Conservation (phyloP, 257 asterid genomes). For the Gentiana straminea region DNA sequence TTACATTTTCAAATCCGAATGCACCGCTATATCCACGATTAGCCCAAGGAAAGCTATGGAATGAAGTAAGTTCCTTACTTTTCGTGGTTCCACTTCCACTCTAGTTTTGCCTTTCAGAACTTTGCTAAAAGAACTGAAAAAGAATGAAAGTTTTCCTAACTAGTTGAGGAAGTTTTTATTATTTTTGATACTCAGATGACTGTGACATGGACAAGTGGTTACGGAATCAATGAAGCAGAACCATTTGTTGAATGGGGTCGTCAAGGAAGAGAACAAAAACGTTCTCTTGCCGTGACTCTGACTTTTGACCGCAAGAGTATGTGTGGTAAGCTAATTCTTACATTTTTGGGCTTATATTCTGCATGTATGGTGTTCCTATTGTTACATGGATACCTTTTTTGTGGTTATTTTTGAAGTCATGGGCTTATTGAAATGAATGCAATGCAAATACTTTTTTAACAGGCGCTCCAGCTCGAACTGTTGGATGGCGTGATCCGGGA, state of each 20-base stretch:
- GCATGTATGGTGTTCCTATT: too few relatives aligned
- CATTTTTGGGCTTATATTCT: too few relatives aligned
- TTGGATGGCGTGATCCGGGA: constrained; percentile 59
- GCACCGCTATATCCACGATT: constrained; percentile 84
- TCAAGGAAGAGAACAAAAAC: constrained; percentile 37
- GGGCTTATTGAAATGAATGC: too few relatives aligned
- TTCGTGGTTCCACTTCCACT: too few relatives aligned
- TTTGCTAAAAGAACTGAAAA: too few relatives aligned
- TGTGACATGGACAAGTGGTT: constrained; percentile 90
- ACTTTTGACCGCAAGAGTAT: constrained; percentile 65
- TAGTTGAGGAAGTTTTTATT: constrained; percentile 3
- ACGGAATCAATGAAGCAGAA: constrained; percentile 37
- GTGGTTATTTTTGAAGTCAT: too few relatives aligned
- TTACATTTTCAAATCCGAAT: constrained; percentile 63
- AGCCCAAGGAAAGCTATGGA: constrained; percentile 78
- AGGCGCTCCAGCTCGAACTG: constrained; percentile 67
- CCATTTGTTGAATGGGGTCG: constrained; percentile 81
- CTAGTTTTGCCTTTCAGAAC: too few relatives aligned
- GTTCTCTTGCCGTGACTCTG: constrained; percentile 64
- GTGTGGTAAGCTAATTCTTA: constrained; percentile 47
- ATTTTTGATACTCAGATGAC: constrained; percentile 58
- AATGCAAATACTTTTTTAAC: constrained; percentile 5
- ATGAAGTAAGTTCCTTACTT: constrained; percentile 46
- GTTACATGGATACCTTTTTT: too few relatives aligned
- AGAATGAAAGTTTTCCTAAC: background rate